Conservation (phyloP, 2,329 filamentous ascomycete species). For the Pezicula radicicola region DNA sequence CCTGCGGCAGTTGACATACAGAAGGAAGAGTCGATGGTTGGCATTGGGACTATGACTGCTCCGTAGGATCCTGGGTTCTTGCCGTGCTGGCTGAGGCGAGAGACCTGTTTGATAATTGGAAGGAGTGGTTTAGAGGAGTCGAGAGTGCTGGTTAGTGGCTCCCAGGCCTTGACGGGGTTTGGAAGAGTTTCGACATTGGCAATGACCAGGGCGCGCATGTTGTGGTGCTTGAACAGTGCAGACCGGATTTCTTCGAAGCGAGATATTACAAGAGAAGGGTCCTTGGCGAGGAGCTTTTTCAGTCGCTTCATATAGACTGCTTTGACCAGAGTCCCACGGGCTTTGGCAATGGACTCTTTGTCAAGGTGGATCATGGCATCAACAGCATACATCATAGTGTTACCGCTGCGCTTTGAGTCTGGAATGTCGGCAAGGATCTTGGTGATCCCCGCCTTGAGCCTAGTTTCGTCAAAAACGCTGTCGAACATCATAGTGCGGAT, state of each 20-base stretch:
- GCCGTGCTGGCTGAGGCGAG: constrained; percentile 74
- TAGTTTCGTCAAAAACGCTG: constrained; percentile 75
- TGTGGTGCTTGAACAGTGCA: constrained; percentile 76
- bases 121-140: constrained; percentile 52
- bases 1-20: constrained; percentile 73
- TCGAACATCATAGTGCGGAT: constrained; percentile 83
- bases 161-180: constrained; percentile 78
- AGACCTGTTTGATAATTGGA: constrained; percentile 67
- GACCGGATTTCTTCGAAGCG: constrained; percentile 76
- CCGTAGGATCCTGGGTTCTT: constrained; percentile 69
- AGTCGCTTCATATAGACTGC: constrained; percentile 83
- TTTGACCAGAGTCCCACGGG: constrained; percentile 80
- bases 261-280: constrained; percentile 70
- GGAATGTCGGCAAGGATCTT: constrained; percentile 91
- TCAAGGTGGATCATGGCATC: constrained; percentile 79
- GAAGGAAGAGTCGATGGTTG: constrained; percentile 89
- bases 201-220: constrained; percentile 81
- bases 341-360: constrained; percentile 72
- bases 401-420: constrained; percentile 84
- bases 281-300: constrained; percentile 73
- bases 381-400: constrained; percentile 60
- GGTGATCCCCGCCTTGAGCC: constrained; percentile 62
- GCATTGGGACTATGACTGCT: constrained; percentile 82
- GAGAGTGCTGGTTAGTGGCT: constrained; percentile 43
- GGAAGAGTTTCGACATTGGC: constrained; percentile 74